Conservation (phyloP, 305 asterid genomes). For the Solanum aculeatissimum region DNA sequence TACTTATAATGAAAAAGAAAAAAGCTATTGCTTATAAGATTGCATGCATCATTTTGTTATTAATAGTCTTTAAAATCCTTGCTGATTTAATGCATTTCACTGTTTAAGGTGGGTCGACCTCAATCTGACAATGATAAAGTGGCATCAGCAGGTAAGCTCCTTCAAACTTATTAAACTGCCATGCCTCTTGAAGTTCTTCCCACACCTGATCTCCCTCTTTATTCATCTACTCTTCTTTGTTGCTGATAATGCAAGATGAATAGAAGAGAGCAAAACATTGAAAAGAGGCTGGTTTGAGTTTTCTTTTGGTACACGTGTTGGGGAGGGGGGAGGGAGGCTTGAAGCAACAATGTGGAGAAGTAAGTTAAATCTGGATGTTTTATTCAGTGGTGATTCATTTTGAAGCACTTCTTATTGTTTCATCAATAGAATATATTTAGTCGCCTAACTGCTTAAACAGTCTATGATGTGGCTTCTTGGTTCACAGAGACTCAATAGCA, state of each 20-base stretch:
- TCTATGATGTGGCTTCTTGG: neutral
- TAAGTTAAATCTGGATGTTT: neutral
- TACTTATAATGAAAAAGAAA: neutral
- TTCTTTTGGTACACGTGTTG: neutral
- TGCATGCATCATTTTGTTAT: neutral
- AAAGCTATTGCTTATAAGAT: neutral
- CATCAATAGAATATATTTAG: neutral
- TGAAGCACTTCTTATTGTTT: neutral
- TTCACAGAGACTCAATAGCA: neutral
- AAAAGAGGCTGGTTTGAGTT: neutral
- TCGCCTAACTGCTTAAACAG: neutral
- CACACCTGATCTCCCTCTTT: neutral
- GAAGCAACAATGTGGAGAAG: neutral
- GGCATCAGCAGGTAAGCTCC: neutral
- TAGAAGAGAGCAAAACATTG: neutral
- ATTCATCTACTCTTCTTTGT: neutral
- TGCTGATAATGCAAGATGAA: constrained; percentile 1
- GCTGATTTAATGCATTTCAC: neutral
- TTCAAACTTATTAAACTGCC: neutral
- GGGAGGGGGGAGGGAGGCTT: neutral
- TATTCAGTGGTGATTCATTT: neutral
- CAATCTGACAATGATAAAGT: neutral
- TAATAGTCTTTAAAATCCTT: neutral
- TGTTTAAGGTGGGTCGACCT: neutral
- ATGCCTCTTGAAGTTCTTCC: neutral